These are phyloP conservation scores for Cladobotryum protrusum DNA, from an alignment of 2,329 filamentous ascomycete species.

Conservation along the genomic window DNA sequence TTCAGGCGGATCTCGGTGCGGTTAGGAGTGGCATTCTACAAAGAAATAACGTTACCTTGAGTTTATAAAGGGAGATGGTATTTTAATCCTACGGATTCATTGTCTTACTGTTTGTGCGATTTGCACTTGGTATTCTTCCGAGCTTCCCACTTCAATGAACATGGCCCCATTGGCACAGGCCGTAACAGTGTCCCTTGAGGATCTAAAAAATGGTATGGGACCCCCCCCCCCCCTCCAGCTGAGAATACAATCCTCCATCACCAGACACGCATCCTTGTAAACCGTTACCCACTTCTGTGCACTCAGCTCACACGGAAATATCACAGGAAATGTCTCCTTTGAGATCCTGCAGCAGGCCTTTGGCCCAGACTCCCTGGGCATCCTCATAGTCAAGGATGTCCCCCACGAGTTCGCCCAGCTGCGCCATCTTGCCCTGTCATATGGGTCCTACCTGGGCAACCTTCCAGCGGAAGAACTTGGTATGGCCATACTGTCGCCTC, in stretches of 20 bases:
- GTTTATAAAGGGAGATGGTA: too few species aligned
- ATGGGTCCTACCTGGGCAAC: constrained; percentile 83
- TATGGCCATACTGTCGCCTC: constrained; percentile 30
- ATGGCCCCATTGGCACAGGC: constrained; percentile 48
- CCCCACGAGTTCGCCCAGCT: constrained; percentile 65
- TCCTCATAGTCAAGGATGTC: constrained; percentile 86
- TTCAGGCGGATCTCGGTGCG: too few species aligned
- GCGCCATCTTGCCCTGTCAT: constrained; percentile 69
- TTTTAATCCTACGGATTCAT: too few species aligned
- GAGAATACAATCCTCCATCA: not conserved
- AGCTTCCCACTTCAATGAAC: not conserved
- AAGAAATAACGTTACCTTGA: too few species aligned
- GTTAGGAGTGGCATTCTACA: too few species aligned
- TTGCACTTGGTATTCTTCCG: too few species aligned
- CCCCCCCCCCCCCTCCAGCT: not conserved
- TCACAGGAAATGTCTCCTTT: constrained; percentile 60
- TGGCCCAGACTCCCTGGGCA: constrained; percentile 82
- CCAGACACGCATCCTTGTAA: not conserved
- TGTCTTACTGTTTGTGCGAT: too few species aligned
- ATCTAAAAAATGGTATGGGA: constrained; percentile 50
- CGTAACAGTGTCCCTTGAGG: constrained; percentile 55
- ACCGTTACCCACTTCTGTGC: not conserved
- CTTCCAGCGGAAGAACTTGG: constrained; percentile 66
- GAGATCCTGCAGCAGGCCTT: constrained; percentile 72
- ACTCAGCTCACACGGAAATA: not conserved